These are phyloP conservation scores for Botryotinia calthae DNA, from an alignment of 2,329 filamentous ascomycete genomes.

Conservation along the genomic window DNA sequence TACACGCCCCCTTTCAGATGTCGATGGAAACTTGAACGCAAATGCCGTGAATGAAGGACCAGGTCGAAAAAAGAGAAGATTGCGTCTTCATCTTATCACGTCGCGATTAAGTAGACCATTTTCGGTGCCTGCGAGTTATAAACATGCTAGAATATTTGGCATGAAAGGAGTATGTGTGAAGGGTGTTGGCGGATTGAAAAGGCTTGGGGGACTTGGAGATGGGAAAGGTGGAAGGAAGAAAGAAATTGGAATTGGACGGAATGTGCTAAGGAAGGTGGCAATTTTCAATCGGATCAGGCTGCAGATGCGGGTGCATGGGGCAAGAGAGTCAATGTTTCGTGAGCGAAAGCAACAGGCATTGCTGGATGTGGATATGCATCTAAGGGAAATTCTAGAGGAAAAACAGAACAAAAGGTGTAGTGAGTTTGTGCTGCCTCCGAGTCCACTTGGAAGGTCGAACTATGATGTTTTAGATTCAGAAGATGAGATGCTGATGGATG, in stretches of 20 bases:
- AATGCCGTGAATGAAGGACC: constrained; percentile 28
- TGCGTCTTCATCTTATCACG: constrained; percentile 63
- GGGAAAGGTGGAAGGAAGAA: constrained; percentile 39
- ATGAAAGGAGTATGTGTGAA: constrained; percentile 49
- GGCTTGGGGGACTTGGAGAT: neutral
- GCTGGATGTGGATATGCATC: constrained; percentile 2
- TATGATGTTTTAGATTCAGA: constrained; percentile 40
- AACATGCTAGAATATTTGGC: constrained; percentile 53
- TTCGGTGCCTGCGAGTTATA: constrained; percentile 60
- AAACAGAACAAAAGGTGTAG: constrained; percentile 33
- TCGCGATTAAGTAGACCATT: constrained; percentile 68
- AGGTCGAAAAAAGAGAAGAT: constrained; percentile 61
- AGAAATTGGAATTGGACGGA: constrained; percentile 44
- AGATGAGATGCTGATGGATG: constrained; percentile 28
- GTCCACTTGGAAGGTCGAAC: constrained; percentile 39
- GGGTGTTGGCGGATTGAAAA: constrained; percentile 41
- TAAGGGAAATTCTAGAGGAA: constrained; percentile 32
- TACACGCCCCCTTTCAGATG: constrained; percentile 38
- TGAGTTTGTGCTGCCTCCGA: constrained; percentile 35
- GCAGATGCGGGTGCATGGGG: constrained; percentile 44
- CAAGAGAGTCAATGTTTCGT: constrained; percentile 30
- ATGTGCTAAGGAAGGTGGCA: constrained; percentile 57
- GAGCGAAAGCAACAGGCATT: constrained; percentile 20
- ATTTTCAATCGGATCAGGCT: constrained; percentile 61
- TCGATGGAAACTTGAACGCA: constrained; percentile 34